Evolutionary conservation across 2,329 filamentous ascomycete genomes (phyloP).

Genomic region (Purpureocillium lavendulum): DNA sequence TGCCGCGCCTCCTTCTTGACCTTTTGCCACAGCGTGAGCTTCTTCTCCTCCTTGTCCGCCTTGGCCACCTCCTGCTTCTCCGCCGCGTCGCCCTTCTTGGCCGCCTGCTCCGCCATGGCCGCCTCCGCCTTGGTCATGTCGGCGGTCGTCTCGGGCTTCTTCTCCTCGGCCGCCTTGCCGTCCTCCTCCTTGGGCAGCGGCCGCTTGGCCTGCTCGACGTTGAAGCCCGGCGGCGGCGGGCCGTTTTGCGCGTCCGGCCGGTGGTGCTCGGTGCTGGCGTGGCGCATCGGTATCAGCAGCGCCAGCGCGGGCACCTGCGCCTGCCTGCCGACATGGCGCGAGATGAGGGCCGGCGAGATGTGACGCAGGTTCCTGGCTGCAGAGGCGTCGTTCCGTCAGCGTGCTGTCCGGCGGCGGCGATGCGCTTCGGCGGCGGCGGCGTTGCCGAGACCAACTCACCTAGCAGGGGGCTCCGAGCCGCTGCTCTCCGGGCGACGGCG

Average conservation of each 20-base stretch:
- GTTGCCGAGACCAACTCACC: conserved; percentile 29
- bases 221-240: conserved; percentile 82
- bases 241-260: conserved; percentile 39
- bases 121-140: conserved; percentile 31
- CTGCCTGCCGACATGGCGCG: conserved; percentile 36
- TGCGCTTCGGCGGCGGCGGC: too few species aligned
- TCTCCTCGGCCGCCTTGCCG: conserved; percentile 20
- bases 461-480: conserved; percentile 43
- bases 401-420: background rate
- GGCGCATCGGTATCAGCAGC: conserved; percentile 47
- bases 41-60: conserved; percentile 65
- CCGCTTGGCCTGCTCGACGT: conserved; percentile 82
- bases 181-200: conserved; percentile 60
- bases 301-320: conserved; percentile 43
- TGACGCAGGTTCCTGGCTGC: conserved; percentile 38
- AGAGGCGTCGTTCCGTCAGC: background rate
- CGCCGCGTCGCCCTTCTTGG: conserved; percentile 52
- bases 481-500: conserved; percentile 45
- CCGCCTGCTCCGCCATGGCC: conserved; percentile 52
- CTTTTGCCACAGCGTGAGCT: conserved; percentile 82
- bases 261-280: conserved; percentile 52
- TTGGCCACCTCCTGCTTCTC: conserved; percentile 50
- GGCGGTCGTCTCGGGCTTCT: conserved; percentile 19
- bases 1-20: conserved; percentile 90
- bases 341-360: conserved; percentile 36